These are phyloP conservation scores for Plasmodium chabaudi DNA, from an alignment of 169 alveolate genomes.

Conservation along the genomic window DNA sequence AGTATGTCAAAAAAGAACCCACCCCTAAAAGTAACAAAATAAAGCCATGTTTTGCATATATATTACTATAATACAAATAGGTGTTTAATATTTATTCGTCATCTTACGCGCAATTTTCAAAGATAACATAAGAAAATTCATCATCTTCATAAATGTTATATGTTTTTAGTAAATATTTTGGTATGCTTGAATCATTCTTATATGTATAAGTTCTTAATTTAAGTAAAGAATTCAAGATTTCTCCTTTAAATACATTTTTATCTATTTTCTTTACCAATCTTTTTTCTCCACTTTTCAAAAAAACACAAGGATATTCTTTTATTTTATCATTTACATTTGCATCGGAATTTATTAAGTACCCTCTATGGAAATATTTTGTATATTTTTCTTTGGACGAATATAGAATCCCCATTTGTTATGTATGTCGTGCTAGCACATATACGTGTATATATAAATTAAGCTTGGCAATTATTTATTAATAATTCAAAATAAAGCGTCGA, in stretches of 20 bases:
- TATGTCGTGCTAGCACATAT: background rate
- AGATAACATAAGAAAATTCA: slow-evolving; percentile 30
- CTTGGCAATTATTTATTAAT: too few species aligned
- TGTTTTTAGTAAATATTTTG: slow-evolving; percentile 36
- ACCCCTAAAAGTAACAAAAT: slow-evolving; percentile 20
- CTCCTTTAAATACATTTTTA: slow-evolving; percentile 17
- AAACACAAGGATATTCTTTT: slow-evolving; percentile 15
- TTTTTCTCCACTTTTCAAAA: slow-evolving; percentile 26
- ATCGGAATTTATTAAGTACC: slow-evolving; percentile 20
- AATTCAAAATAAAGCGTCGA: too few species aligned
- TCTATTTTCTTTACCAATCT: slow-evolving; percentile 19
- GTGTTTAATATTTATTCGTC: background rate
- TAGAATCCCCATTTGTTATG: slow-evolving; percentile 26
- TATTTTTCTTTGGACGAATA: slow-evolving; percentile 30
- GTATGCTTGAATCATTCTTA: background rate
- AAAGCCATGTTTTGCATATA: background rate
- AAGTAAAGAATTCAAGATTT: slow-evolving; percentile 5
- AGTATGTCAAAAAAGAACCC: slow-evolving; percentile 55
- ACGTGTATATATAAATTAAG: too few species aligned
- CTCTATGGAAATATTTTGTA: slow-evolving; percentile 49
- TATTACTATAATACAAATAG: background rate
- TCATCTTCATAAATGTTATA: slow-evolving; percentile 46
- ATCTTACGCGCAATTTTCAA: slow-evolving; percentile 57
- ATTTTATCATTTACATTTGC: background rate
- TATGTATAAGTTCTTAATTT: slow-evolving; percentile 31